Conservation (phyloP, 768 basidiomycete species). For the Auriscalpium orientale region DNA sequence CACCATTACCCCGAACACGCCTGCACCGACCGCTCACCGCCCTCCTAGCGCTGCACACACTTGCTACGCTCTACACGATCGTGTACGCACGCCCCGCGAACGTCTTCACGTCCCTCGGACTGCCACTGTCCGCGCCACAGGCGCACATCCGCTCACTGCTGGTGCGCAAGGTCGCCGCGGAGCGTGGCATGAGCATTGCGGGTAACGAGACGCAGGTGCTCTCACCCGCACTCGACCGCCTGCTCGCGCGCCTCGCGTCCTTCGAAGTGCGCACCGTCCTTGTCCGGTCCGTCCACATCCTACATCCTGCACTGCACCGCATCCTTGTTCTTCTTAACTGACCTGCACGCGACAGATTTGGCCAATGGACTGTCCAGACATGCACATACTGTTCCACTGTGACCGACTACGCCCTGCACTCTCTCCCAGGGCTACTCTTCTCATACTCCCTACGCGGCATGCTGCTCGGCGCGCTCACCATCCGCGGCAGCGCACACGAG, state of each 20-base stretch:
- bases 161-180: not conserved
- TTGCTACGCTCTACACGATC: constrained; percentile 7
- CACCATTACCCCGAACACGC: not conserved
- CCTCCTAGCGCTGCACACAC: constrained; percentile 9
- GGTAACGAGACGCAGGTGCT: not conserved
- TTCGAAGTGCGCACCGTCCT: constrained; percentile 10
- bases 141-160: constrained; percentile 3
- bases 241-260: constrained; percentile 13
- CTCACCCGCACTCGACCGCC: constrained; percentile 7
- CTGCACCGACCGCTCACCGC: constrained; percentile 1
- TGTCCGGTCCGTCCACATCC: constrained; percentile 4
- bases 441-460: constrained; percentile 10
- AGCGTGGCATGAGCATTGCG: too few relatives aligned
- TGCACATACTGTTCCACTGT: constrained; percentile 7
- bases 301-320: not conserved
- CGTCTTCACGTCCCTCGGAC: constrained; percentile 10
- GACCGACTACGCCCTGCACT: constrained; percentile 11
- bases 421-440: constrained; percentile 9
- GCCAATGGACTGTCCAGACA: constrained; percentile 10
- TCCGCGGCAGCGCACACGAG: constrained; percentile 9
- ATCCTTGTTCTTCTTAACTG: not conserved
- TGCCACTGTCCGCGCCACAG: constrained; percentile 8
- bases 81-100: constrained; percentile 8
- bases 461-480: constrained; percentile 7
- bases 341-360: constrained; percentile 3